These are phyloP conservation scores for Tuctoria greenei DNA, from an alignment of 176 grass and related monocot species.

Conservation along the genomic window DNA sequence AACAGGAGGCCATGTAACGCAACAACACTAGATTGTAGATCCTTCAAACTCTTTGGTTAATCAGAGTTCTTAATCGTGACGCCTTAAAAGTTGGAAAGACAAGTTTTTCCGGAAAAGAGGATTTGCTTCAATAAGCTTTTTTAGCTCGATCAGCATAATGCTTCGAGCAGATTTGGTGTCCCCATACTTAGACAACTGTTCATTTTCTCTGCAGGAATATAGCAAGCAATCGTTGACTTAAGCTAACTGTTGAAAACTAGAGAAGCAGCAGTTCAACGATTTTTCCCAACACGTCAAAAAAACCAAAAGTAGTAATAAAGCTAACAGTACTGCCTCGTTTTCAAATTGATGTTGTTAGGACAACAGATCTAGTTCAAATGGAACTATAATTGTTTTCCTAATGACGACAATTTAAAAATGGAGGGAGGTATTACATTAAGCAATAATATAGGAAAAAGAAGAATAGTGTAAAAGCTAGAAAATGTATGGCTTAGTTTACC, in stretches of 20 bases:
- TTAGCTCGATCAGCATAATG: slow-evolving; percentile 93
- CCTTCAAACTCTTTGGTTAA: slow-evolving; percentile 92
- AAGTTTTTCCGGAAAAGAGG: slow-evolving; percentile 95
- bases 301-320: too few species aligned
- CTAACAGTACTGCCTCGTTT: too few species aligned
- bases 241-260: neutral
- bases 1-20: slow-evolving; percentile 1
- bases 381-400: too few species aligned
- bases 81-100: slow-evolving; percentile 86
- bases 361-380: too few species aligned
- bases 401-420: too few species aligned
- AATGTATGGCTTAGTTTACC: neutral
- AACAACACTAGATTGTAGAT: slow-evolving; percentile 9
- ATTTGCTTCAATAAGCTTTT: slow-evolving; percentile 97
- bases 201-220: slow-evolving; percentile 79
- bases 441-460: neutral
- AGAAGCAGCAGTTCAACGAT: slow-evolving; percentile 6
- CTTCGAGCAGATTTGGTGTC: slow-evolving; percentile 90
- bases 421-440: too few species aligned
- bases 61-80: slow-evolving; percentile 85
- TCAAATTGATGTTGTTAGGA: too few species aligned
- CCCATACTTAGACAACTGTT: slow-evolving; percentile 91
- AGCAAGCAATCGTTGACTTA: neutral
- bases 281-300: too few species aligned
- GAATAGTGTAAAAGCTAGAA: neutral